Percentiles rank a stretch among this genome's conserved stretches.
Conservation (phyloP, 768 basidiomycete species). For the Mycena venus region DNA sequence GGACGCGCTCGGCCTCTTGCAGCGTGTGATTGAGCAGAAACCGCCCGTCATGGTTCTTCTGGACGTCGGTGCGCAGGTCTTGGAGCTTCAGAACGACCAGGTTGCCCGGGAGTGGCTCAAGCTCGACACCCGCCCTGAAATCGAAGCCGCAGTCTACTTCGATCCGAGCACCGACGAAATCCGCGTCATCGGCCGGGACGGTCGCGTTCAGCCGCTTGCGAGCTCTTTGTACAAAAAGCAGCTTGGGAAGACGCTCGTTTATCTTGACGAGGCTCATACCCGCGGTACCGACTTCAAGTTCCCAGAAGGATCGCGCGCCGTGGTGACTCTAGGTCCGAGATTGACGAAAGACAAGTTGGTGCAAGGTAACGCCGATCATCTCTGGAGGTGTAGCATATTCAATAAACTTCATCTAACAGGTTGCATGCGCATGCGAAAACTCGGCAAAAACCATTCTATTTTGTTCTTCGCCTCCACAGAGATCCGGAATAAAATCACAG, state of each 20-base stretch:
- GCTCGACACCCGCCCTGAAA: conserved; percentile 28
- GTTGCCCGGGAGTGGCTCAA: conserved; percentile 58
- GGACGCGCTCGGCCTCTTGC: conserved; percentile 43
- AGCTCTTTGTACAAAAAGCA: conserved; percentile 53
- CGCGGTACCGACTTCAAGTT: conserved; percentile 68
- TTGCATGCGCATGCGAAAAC: conserved; percentile 67
- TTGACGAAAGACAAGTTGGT: conserved; percentile 65
- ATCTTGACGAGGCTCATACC: conserved; percentile 68
- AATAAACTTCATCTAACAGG: conserved; percentile 46
- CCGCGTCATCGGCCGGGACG: conserved; percentile 52
- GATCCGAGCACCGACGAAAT: conserved; percentile 51
- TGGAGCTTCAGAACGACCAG: conserved; percentile 61
- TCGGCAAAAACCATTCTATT: conserved; percentile 59
- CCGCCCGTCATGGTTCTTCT: conserved; percentile 62
- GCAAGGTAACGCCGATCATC: conserved; percentile 54
- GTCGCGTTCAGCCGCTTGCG: conserved; percentile 47
- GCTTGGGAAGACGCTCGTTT: conserved; percentile 56
- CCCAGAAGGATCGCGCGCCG: conserved; percentile 55
- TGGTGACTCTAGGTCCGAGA: conserved; percentile 64
- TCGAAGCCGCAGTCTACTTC: conserved; percentile 60
- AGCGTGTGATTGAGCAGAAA: conserved; percentile 47
- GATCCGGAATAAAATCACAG: conserved; percentile 2
- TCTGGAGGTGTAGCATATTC: neutral
- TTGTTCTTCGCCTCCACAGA: conserved; percentile 23
- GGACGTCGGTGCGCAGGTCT: conserved; percentile 70